Evolutionary conservation across 129 eudicot species (phyloP), one percentile per base, ranked within the genome.

Genomic region (Artemisia argyi): DNA sequence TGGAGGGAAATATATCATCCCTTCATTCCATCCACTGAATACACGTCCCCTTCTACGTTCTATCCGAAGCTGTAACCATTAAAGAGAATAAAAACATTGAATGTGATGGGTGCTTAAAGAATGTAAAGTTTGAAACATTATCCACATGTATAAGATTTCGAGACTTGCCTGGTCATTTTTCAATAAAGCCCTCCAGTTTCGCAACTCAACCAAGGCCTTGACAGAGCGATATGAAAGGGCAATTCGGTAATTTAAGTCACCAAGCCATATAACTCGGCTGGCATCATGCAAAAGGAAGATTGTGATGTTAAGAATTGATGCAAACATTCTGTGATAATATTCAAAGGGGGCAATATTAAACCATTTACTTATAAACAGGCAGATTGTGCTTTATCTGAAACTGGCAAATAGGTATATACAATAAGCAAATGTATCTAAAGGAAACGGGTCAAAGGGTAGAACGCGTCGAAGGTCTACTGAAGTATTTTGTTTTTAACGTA

Each of bases 231-330:
- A 86, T 10, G 96, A 76, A 16, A 94, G 85, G 24, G 98, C 86
- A 15, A 94, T 86, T 73, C 98, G 89, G 73, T 94, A 94, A 65
- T 94, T 94, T 80, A 94, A 77, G 87, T 94, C 98, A 61, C 98
- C 98, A 51, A 94, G 96, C 98, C 98, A 94, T 82, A 94, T 83
- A 56, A 94, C 68, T 56, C 97, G 98, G 80, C 98, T 94, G 73
- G 17, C 82, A 14, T 26, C 46, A 83, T 24, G 59, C 39, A 73
- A 60, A 85, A 71, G 17, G 39, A 68, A 80, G n/a, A n/a, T 44
- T 61, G n/a, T 7, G 11, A 14, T 63, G 42, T 64, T 64, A 39
- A n/a, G 61, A 70, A 19, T 22, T 13, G 35, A 30, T 14, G 49
- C 69, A 51, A 15, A 54, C 32, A 59, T 61, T 35, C 12, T 1